Conservation (phyloP, 495 filamentous ascomycete genomes). For the Penicillium canescens region DNA sequence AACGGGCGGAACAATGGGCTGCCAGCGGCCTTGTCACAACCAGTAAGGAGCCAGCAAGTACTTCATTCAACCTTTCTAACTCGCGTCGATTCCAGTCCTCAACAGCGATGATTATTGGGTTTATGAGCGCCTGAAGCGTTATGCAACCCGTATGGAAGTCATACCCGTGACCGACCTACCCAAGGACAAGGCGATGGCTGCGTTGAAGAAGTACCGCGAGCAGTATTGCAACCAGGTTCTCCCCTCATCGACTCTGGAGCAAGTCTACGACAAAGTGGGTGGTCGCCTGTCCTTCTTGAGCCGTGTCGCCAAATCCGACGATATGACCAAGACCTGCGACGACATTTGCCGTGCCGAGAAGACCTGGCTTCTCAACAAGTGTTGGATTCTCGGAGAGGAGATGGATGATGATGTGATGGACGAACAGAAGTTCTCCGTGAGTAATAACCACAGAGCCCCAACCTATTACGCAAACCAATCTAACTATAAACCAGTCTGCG, state of each 20-base stretch:
- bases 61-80: background rate
- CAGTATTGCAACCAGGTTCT: constrained; percentile 65
- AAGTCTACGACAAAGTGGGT: constrained; percentile 82
- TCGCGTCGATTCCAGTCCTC: constrained; percentile 53
- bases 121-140: constrained; percentile 87
- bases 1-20: constrained; percentile 94
- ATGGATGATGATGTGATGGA: constrained; percentile 99
- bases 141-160: constrained; percentile 90
- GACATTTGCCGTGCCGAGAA: constrained; percentile 80
- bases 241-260: constrained; percentile 56
- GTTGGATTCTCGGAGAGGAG: constrained; percentile 85
- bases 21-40: constrained; percentile 85
- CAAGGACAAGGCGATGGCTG: constrained; percentile 71
- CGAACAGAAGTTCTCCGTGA: constrained; percentile 89
- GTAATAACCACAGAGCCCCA: constrained; percentile 20
- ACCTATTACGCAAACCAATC: background rate
- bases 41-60: constrained; percentile 24
- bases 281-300: constrained; percentile 85
- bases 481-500: constrained; percentile 57
- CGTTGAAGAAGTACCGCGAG: constrained; percentile 71
- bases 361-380: constrained; percentile 93
- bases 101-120: constrained; percentile 98
- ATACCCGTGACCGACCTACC: constrained; percentile 78
- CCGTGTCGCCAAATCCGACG: constrained; percentile 74
- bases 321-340: constrained; percentile 78